phyloP scores from a whole-genome alignment of 1,284 basidiomycete genomes.

The Takashimella koratensis region DNA sequence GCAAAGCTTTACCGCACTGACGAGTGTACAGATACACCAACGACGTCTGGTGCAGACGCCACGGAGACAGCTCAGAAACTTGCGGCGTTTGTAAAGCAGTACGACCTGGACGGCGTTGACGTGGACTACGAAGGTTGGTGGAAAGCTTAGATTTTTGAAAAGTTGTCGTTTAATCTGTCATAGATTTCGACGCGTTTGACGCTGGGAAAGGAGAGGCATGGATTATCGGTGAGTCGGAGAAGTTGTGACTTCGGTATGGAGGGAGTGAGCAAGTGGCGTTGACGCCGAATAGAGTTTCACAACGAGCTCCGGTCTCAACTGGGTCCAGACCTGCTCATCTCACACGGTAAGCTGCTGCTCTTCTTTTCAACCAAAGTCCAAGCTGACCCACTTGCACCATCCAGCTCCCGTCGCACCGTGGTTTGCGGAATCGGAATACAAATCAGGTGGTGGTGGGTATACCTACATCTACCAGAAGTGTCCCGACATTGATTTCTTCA shows the following conservation, averaged over 20 bases:
- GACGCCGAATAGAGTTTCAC: constrained; percentile 32
- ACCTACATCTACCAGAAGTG: constrained; percentile 32
- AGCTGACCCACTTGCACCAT: background rate
- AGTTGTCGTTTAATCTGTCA: too few species aligned
- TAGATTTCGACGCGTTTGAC: constrained; percentile 39
- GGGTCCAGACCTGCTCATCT: background rate
- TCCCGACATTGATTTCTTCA: constrained; percentile 38
- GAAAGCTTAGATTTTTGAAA: too few species aligned
- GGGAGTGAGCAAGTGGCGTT: too few species aligned
- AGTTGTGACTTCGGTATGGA: too few species aligned
- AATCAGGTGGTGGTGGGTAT: constrained; percentile 35
- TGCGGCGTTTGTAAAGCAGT: background rate
- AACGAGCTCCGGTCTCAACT: constrained; percentile 38
- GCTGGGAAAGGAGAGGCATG: constrained; percentile 30
- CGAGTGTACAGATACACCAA: constrained; percentile 39
- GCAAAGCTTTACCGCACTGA: background rate
- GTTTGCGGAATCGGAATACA: constrained; percentile 37
- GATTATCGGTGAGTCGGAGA: constrained; percentile 33
- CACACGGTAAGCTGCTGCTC: too few species aligned
- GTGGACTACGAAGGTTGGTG: constrained; percentile 47
- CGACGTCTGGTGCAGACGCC: constrained; percentile 40
- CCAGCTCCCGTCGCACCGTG: constrained; percentile 39
- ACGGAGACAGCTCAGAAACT: background rate
- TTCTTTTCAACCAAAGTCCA: too few species aligned
- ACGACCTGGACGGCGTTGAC: constrained; percentile 51